Evolutionary conservation across 1,284 basidiomycete genomes (phyloP).

Genomic region (Lignosus rhinocerotis): DNA sequence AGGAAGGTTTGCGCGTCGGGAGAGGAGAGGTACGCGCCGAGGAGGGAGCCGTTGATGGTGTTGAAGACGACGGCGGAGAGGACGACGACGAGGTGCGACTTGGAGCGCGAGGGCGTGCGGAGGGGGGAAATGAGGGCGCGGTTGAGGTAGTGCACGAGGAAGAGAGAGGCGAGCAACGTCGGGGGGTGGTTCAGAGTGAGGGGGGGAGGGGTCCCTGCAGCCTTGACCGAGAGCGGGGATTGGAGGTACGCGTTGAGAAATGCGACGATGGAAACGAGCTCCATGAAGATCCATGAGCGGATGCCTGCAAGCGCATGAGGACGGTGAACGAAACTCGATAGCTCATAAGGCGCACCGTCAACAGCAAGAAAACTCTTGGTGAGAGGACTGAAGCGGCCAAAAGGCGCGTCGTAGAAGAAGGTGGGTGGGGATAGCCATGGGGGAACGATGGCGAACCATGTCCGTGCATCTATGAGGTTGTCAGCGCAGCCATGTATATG

Average conservation of each 20-base stretch:
- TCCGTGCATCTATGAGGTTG: constrained; percentile 19
- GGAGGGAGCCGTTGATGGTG: constrained; percentile 67
- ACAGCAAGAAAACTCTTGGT: constrained; percentile 48
- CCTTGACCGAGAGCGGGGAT: constrained; percentile 42
- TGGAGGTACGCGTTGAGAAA: constrained; percentile 54
- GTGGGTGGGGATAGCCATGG: constrained; percentile 31
- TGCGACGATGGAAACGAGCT: constrained; percentile 72
- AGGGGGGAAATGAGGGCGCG: constrained; percentile 83
- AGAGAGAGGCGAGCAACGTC: constrained; percentile 60
- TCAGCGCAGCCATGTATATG: neutral
- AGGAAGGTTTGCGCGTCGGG: constrained; percentile 46
- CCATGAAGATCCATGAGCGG: constrained; percentile 83
- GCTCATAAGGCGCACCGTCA: constrained; percentile 44
- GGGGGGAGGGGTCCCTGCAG: constrained; percentile 26
- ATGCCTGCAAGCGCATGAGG: constrained; percentile 35
- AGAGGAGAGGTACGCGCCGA: constrained; percentile 71
- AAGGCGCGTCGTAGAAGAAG: constrained; percentile 64
- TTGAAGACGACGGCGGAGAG: constrained; percentile 69
- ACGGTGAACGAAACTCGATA: neutral
- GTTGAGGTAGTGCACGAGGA: constrained; percentile 80
- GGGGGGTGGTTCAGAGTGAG: constrained; percentile 39
- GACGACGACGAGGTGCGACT: constrained; percentile 70
- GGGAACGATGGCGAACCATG: constrained; percentile 36
- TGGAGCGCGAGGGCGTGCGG: constrained; percentile 79
- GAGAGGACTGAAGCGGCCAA: constrained; percentile 71